These are phyloP conservation scores for Dictyostelium citrinum DNA, from an alignment of 78 protist genomes.

Conservation along the genomic window DNA sequence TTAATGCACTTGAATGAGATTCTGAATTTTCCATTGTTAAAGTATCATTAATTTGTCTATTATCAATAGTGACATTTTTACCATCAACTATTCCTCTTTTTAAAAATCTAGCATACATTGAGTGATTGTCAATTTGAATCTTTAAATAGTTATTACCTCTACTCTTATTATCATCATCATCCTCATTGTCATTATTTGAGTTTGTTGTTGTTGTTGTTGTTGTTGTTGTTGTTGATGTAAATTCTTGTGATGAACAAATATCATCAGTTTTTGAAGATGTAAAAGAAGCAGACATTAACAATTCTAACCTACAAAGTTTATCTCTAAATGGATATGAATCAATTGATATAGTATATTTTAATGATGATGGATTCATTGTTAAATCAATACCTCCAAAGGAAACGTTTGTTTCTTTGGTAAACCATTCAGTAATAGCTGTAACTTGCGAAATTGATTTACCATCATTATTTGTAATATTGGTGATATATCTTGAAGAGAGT, in stretches of 20 bases:
- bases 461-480: neutral
- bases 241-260: neutral
- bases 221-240: neutral
- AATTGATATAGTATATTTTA: constrained; percentile 11
- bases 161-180: neutral
- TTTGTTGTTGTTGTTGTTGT: neutral
- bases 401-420: neutral
- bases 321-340: neutral
- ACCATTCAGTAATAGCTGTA: neutral
- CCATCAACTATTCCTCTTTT: neutral
- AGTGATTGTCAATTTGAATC: neutral
- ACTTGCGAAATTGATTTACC: neutral
- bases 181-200: neutral
- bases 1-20: too few species aligned
- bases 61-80: neutral
- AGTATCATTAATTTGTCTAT: neutral
- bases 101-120: constrained; percentile 9
- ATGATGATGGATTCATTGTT: neutral
- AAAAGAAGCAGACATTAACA: constrained; percentile 21
- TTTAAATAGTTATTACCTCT: neutral
- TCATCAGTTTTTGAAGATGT: neutral
- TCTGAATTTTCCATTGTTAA: too few species aligned
- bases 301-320: neutral
- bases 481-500: neutral
- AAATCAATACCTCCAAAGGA: neutral